Conservation (phyloP, 768 basidiomycete species). For the Mycena epipterygia region DNA sequence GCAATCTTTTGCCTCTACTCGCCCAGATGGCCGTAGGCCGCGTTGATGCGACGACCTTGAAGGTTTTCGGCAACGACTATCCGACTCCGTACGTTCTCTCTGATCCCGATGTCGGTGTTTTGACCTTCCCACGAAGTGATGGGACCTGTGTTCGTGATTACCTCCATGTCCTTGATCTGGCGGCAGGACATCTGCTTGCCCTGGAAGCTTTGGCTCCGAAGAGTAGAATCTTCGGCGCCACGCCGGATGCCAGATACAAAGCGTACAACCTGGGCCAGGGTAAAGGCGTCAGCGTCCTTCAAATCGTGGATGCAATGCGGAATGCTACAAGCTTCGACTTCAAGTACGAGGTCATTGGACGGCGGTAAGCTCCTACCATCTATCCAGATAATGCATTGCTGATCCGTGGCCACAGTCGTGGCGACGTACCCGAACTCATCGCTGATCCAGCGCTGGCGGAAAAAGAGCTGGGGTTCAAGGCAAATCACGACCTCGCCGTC, state of each 20-base stretch:
- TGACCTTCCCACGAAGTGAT: slow-evolving; percentile 64
- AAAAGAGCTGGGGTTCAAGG: slow-evolving; percentile 93
- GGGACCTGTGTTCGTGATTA: slow-evolving; percentile 99
- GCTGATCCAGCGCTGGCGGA: slow-evolving; percentile 94
- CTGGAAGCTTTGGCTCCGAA: slow-evolving; percentile 82
- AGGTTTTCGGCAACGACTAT: slow-evolving; percentile 98
- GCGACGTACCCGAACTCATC: slow-evolving; percentile 96
- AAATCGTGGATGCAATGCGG: slow-evolving; percentile 96
- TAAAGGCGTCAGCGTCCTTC: slow-evolving; percentile 89
- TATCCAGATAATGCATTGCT: slow-evolving; percentile 24
- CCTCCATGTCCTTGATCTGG: slow-evolving; percentile 93
- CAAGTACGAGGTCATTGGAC: slow-evolving; percentile 89
- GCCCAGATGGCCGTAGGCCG: slow-evolving; percentile 96
- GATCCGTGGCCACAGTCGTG: slow-evolving; percentile 66
- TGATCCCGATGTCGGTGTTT: not conserved
- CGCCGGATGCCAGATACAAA: slow-evolving; percentile 77
- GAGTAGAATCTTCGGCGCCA: slow-evolving; percentile 71
- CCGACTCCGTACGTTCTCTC: slow-evolving; percentile 80
- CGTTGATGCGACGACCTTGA: slow-evolving; percentile 73
- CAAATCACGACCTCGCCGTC: slow-evolving; percentile 76
- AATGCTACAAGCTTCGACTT: slow-evolving; percentile 91
- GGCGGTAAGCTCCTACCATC: slow-evolving; percentile 81
- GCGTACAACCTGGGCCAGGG: slow-evolving; percentile 98
- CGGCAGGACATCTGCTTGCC: slow-evolving; percentile 93
- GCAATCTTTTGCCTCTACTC: slow-evolving; percentile 93